Percentiles rank a stretch among this genome's conserved stretches.
Evolutionary conservation across 306 rosid species (phyloP).

Genomic region (Ziziphus jujuba): DNA sequence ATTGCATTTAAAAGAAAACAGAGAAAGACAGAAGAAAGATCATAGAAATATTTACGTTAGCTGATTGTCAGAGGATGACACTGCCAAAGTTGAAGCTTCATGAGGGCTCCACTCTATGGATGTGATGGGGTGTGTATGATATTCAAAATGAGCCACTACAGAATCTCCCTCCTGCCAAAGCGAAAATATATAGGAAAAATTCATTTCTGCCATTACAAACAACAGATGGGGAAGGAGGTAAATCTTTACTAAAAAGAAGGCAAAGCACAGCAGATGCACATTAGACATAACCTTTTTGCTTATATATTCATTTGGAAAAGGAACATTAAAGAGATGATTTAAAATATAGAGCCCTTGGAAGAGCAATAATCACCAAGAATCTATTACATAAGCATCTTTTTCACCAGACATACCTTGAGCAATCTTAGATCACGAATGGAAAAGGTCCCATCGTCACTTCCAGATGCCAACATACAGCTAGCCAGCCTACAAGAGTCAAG

Average conservation of each 20-base stretch:
- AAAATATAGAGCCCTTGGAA: no score
- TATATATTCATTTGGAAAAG: no score
- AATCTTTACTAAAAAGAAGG: no score
- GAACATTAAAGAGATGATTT: no score
- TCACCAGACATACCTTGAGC: constrained; percentile 53
- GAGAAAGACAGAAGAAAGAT: background rate
- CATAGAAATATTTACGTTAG: constrained; percentile 56
- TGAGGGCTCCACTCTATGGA: constrained; percentile 98
- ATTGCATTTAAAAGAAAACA: background rate
- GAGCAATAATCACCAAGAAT: background rate
- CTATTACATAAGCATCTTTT: background rate
- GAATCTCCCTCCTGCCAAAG: constrained; percentile 69
- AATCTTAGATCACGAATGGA: constrained; percentile 91
- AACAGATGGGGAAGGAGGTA: background rate
- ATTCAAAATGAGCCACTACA: constrained; percentile 83
- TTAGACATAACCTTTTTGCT: no score
- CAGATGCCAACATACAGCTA: constrained; percentile 91
- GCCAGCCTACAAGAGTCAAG: constrained; percentile 57
- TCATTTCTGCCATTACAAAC: background rate
- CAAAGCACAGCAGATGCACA: no score
- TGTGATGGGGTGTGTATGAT: constrained; percentile 85
- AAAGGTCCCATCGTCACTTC: constrained; percentile 92
- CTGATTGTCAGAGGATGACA: constrained; percentile 87
- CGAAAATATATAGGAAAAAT: constrained; percentile 10
- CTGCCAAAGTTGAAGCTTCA: constrained; percentile 88